phyloP scores from a whole-genome alignment of 2,329 filamentous ascomycete genomes.

The Tolypocladium endophyticum region DNA sequence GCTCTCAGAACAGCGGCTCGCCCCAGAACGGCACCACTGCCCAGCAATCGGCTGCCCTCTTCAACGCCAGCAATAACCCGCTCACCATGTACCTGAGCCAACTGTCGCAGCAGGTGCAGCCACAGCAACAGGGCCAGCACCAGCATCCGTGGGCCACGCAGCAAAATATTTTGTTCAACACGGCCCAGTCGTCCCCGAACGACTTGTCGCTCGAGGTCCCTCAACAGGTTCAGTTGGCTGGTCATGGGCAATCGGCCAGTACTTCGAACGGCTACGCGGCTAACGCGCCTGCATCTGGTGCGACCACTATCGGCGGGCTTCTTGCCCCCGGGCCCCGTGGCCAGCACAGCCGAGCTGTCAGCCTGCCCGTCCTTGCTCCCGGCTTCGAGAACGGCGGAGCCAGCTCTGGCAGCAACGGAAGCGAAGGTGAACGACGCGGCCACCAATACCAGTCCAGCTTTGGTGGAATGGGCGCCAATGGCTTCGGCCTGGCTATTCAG shows the following conservation, averaged over 20 bases:
- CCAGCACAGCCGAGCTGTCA: conserved; percentile 73
- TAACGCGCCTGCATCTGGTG: conserved; percentile 39
- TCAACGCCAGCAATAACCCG: conserved; percentile 79
- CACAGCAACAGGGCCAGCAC: conserved; percentile 67
- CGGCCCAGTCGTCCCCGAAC: conserved; percentile 49
- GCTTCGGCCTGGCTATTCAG: conserved; percentile 53
- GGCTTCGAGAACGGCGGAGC: conserved; percentile 51
- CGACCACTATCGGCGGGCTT: conserved; percentile 66
- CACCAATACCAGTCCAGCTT: conserved; percentile 58
- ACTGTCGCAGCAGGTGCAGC: conserved; percentile 60
- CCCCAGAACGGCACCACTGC: conserved; percentile 44
- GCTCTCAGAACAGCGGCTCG: conserved; percentile 48
- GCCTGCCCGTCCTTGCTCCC: conserved; percentile 63
- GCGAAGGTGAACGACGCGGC: conserved; percentile 46
- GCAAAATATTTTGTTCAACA: conserved; percentile 72
- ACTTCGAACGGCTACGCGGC: conserved; percentile 54
- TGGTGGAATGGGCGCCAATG: conserved; percentile 44
- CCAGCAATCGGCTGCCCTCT: conserved; percentile 59
- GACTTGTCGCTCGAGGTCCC: conserved; percentile 49
- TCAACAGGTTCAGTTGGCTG: conserved; percentile 48
- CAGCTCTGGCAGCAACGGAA: conserved; percentile 34
- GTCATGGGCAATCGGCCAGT: conserved; percentile 55
- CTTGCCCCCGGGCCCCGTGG: conserved; percentile 57
- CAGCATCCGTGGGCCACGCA: conserved; percentile 62
- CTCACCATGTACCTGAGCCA: conserved; percentile 89